These are phyloP conservation scores for Thelephora aurantiotincta DNA, from an alignment of 768 basidiomycete species.

Conservation along the genomic window DNA sequence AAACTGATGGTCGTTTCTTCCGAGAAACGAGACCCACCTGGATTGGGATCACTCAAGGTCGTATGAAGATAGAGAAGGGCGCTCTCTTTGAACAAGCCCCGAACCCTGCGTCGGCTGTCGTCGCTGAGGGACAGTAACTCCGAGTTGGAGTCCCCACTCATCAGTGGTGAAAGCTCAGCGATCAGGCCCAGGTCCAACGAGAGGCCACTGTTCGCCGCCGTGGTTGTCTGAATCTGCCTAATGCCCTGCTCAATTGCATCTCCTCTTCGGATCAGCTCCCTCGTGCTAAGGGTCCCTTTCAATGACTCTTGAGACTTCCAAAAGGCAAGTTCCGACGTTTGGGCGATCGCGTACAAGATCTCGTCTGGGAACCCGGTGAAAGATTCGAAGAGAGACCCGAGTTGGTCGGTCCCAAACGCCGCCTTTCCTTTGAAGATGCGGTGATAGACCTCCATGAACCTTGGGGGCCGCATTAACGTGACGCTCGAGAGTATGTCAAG, in stretches of 20 bases:
- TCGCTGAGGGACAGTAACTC: conserved; percentile 12
- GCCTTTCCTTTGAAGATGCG: conserved; percentile 38
- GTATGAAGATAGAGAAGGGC: conserved; percentile 58
- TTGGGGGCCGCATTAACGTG: conserved; percentile 45
- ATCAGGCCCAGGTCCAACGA: conserved; percentile 23
- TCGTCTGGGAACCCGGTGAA: conserved; percentile 73
- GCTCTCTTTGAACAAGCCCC: conserved; percentile 49
- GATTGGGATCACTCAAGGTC: conserved; percentile 51
- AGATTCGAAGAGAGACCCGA: conserved; percentile 46
- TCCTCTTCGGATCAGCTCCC: conserved; percentile 63
- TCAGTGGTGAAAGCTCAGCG: conserved; percentile 15
- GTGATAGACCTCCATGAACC: conserved; percentile 51
- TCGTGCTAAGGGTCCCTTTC: conserved; percentile 54
- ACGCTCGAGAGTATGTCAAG: conserved; percentile 63
- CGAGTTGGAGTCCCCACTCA: conserved; percentile 3
- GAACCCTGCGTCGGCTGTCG: conserved; percentile 35
- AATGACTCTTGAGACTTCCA: conserved; percentile 59
- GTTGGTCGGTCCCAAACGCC: conserved; percentile 20
- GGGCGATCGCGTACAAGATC: conserved; percentile 60
- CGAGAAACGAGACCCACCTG: conserved; percentile 34
- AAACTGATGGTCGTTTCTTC: conserved; percentile 3
- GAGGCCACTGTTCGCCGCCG: background rate
- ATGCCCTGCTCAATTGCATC: conserved; percentile 57
- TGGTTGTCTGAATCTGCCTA: conserved; percentile 26
- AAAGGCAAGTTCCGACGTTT: conserved; percentile 54